Evolutionary conservation across 2,329 filamentous ascomycete species (phyloP).

Genomic region (Aspergillus pseudoviridinutans): DNA sequence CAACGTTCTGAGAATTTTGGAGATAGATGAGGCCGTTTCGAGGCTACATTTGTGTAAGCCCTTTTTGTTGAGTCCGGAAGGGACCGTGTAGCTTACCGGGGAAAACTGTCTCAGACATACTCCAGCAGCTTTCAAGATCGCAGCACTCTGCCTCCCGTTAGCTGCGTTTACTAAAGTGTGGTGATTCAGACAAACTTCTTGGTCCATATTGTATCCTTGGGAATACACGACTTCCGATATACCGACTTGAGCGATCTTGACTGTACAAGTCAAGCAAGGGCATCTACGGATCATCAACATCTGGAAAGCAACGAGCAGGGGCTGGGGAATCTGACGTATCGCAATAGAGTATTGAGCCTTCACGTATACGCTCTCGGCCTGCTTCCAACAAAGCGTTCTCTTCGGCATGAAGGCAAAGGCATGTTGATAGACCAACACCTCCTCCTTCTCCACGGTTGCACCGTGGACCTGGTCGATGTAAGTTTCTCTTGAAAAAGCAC

Average conservation of each 20-base stretch:
- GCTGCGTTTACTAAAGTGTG: background rate
- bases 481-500: background rate
- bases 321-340: slow-evolving; percentile 57
- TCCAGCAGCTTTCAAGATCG: slow-evolving; percentile 77
- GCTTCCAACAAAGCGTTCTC: slow-evolving; percentile 96
- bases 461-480: slow-evolving; percentile 48
- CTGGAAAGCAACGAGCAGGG: slow-evolving; percentile 1
- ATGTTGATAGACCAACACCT: slow-evolving; percentile 76
- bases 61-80: slow-evolving; percentile 1
- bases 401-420: slow-evolving; percentile 95
- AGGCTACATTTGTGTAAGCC: slow-evolving; percentile 43
- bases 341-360: slow-evolving; percentile 82
- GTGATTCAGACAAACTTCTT: slow-evolving; percentile 45
- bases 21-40: slow-evolving; percentile 62
- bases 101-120: slow-evolving; percentile 83
- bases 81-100: slow-evolving; percentile 52
- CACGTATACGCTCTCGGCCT: slow-evolving; percentile 80
- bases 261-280: slow-evolving; percentile 93
- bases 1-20: slow-evolving; percentile 37
- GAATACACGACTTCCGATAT: slow-evolving; percentile 95
- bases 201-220: slow-evolving; percentile 92
- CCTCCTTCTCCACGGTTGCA: slow-evolving; percentile 73
- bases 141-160: slow-evolving; percentile 56
- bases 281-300: slow-evolving; percentile 49
- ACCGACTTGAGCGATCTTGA: slow-evolving; percentile 97